Base-by-base conservation (phyloP, 2,329 filamentous ascomycete genomes). In the Penicillium sp. region DNA sequence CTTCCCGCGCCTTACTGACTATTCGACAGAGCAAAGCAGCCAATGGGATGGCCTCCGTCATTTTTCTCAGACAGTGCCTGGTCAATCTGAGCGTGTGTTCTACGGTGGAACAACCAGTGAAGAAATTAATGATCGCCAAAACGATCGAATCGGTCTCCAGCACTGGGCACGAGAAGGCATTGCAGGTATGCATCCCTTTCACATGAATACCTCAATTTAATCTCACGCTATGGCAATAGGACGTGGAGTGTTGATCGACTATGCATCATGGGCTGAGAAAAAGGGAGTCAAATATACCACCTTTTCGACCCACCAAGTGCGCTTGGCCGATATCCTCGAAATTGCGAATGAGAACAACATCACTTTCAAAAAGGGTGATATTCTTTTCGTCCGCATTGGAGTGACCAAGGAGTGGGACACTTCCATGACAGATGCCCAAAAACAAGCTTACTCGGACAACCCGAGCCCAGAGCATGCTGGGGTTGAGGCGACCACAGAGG, bases 11-110 rank as follows among this genome's bases (percentile, higher is more conserved):
- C 26, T 9, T 35, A 47, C 54, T 56, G 23, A 57, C 13, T 16
- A 10, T n/a, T 7, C 32, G 18, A 42, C 51, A 70, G 68, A 81
- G 55, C 77, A 79, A 60, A 79, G 76, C 42, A 79, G 75, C 48
- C 79, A 81, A 56, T 81, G 79, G 79, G 78, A 81, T 61, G 79
- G 78, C 0, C 66, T 81, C 3, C 70, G 79, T 8, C 79, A 82
- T 59, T 81, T 79, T 48, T 78, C 75, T 5, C 74, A 74, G 54
- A 74, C 69, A 1, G 68, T 70, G 1, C 71, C 74, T 6, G 69
- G 69, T 61, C 68, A 55, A 42, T 58, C 23, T 10, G 66, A 75
- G 26, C 67, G 78, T 16, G 58, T 80, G 0, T 81, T 79, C 57
- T 82, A 81, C 56, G 78, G 78, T 2, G 79, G 79, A 1, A 76